A percentile compares a stretch with the other conserved stretches of the same genome.
phyloP scores from a whole-genome alignment of 805 yeast species.

The Yarrowia sp. region DNA sequence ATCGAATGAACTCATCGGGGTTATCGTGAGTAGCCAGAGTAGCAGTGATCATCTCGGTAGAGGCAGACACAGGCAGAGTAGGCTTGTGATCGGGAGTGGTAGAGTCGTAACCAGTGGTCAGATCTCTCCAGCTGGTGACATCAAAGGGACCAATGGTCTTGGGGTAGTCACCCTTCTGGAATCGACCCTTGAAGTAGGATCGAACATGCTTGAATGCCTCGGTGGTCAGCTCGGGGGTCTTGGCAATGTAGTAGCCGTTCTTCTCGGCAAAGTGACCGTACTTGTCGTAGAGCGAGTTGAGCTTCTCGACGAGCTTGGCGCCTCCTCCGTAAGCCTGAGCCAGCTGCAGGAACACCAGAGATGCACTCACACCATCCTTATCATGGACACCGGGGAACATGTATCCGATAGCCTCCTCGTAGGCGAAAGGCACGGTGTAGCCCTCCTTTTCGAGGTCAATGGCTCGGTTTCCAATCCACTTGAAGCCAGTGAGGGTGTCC shows the following conservation, averaged over 20 bases:
- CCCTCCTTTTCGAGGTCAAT: constrained; percentile 72
- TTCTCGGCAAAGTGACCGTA: constrained; percentile 85
- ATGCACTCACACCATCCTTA: constrained; percentile 90
- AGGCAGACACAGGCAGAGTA: constrained; percentile 68
- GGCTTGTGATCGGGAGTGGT: constrained; percentile 66
- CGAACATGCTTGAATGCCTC: constrained; percentile 65
- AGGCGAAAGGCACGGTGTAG: constrained; percentile 80
- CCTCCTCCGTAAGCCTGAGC: constrained; percentile 50
- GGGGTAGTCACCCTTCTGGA: constrained; percentile 53
- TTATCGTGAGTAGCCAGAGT: constrained; percentile 49
- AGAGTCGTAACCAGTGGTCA: constrained; percentile 83
- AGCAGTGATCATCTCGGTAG: constrained; percentile 88
- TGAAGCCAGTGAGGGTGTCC: constrained; percentile 94
- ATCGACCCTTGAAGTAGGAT: constrained; percentile 39
- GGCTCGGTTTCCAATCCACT: constrained; percentile 95
- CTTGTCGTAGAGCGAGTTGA: constrained; percentile 63
- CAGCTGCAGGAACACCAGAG: constrained; percentile 75
- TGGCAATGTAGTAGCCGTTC: constrained; percentile 83
- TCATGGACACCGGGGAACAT: constrained; percentile 87
- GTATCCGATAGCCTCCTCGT: constrained; percentile 95
- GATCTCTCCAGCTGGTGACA: constrained; percentile 78
- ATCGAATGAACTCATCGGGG: constrained; percentile 58
- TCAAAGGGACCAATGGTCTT: constrained; percentile 60
- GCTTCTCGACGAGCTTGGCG: constrained; percentile 56
- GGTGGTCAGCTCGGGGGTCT: constrained; percentile 59